Conservation (phyloP, 2,329 filamentous ascomycete genomes). For the Stagonosporopsis chrysanthemi region DNA sequence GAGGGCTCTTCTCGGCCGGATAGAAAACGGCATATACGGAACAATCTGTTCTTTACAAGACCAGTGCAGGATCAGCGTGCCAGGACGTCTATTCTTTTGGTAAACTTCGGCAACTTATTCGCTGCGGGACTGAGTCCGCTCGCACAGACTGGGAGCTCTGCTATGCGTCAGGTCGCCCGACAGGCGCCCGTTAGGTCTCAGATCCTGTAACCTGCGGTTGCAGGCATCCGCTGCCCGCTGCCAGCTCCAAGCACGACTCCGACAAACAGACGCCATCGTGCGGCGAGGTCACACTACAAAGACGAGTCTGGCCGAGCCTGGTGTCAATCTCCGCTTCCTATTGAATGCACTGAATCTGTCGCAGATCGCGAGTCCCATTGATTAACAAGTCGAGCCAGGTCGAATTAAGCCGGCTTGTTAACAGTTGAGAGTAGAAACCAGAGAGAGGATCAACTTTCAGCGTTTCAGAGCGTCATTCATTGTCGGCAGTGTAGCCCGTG, state of each 20-base stretch:
- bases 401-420: constrained; percentile 1
- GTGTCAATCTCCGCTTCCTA: not conserved
- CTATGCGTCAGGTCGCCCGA: constrained; percentile 19
- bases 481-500: constrained; percentile 4
- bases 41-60: not conserved
- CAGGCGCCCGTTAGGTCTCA: constrained; percentile 8
- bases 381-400: not conserved
- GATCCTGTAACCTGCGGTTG: constrained; percentile 2
- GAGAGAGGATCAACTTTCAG: not conserved
- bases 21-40: not conserved
- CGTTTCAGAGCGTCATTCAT: constrained; percentile 8
- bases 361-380: not conserved
- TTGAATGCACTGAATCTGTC: not conserved
- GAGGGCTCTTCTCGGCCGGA: constrained; percentile 2
- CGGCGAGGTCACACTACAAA: not conserved
- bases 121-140: constrained; percentile 27
- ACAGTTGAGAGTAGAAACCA: not conserved
- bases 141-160: constrained; percentile 22
- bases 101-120: constrained; percentile 23
- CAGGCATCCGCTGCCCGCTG: constrained; percentile 5
- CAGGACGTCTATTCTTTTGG: constrained; percentile 5
- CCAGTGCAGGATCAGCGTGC: constrained; percentile 2
- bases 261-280: not conserved
- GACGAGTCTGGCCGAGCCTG: not conserved
- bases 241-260: not conserved